Base-by-base conservation (phyloP, 176 grass and related monocot genomes). In the Eragrostis curvula region DNA sequence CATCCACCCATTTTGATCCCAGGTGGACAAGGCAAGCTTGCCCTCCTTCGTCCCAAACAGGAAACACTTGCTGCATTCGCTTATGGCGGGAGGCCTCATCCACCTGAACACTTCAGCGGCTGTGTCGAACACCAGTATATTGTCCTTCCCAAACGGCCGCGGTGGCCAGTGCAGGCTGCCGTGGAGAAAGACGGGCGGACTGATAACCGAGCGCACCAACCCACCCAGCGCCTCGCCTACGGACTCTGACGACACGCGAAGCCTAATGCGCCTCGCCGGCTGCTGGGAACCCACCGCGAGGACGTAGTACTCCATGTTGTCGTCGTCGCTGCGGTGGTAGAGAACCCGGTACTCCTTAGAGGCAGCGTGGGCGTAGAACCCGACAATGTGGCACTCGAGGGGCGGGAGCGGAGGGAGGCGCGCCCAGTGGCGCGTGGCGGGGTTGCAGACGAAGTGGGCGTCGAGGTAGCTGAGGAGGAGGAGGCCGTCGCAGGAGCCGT, bases 401-500 rank as follows among this genome's bases (percentile, higher is more conserved):
- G 17, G 8, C 16, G 28, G 64, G 30, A 78, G 50, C 18, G 41
- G 42, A 42, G 27, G 83, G 64, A 78, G 74, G 29, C 0, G 28
- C 55, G 42, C 18, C 43, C 27, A 75, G 16, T 61, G 51, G 41
- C 64, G 21, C 65, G 65, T 85, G 28, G 64, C 52, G 7, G 74
- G 65, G 65, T 85, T 85, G 73, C 64, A 85, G 64, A 85, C 51
- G 64, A 53, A 72, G 29, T 44, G 51, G 46, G 0, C 3, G 23
- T 45, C 46, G 57, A 29, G 32, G 84, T 43, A 53, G 30, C 5
- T 30, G 67, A 72, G 44, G 57, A 85, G 75, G 55, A 85, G 75
- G 66, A 85, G 75, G 46, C 57, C 84, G 68, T 79, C 56, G 75
- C 67, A 79, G 7, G 68, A 85, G 15, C 23, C 75, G 58, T 79